Percentiles rank a stretch among this genome's conserved stretches.
phyloP scores from a whole-genome alignment of 2,329 filamentous ascomycete genomes.

The Phyllosticta ampelicida region DNA sequence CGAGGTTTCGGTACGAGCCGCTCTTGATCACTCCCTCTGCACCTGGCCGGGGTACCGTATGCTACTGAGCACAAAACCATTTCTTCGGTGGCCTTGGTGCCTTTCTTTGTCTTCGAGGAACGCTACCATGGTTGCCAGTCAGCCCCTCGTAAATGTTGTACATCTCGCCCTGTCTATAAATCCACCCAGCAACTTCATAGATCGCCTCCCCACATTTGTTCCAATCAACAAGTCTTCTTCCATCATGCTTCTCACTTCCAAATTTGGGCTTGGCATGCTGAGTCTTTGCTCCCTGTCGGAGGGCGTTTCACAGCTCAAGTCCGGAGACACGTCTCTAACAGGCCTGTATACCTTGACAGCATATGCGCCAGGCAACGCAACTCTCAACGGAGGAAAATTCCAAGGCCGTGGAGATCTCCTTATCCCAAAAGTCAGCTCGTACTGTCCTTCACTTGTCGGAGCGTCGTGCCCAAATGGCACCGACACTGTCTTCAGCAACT shows the following conservation, averaged over 20 bases:
- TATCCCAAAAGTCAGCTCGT: conserved; percentile 5
- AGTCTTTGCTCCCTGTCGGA: not conserved
- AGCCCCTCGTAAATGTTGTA: not conserved
- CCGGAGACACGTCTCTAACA: not conserved
- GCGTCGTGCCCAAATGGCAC: conserved; percentile 15
- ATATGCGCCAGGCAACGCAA: conserved; percentile 11
- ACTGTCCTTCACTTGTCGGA: conserved; percentile 12
- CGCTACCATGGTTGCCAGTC: not conserved
- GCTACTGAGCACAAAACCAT: not conserved
- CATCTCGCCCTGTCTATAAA: not conserved
- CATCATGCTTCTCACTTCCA: not conserved
- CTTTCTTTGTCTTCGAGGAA: not conserved
- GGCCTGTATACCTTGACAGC: conserved; percentile 12
- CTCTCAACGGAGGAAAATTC: conserved; percentile 14
- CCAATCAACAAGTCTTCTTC: not conserved
- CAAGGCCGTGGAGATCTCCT: conserved; percentile 13
- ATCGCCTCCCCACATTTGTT: not conserved
- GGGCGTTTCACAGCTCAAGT: not conserved
- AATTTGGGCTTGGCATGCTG: not conserved
- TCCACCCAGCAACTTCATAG: not conserved
- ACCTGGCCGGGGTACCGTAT: not conserved
- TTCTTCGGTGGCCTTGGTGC: not conserved
- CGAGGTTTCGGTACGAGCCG: not conserved
- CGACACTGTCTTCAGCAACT: conserved; percentile 12
- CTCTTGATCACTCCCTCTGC: not conserved